A percentile compares a stretch with the other conserved stretches of the same genome.
Evolutionary conservation across 2,329 filamentous ascomycete species (phyloP).

Genomic region (Neofusicoccum ribis): DNA sequence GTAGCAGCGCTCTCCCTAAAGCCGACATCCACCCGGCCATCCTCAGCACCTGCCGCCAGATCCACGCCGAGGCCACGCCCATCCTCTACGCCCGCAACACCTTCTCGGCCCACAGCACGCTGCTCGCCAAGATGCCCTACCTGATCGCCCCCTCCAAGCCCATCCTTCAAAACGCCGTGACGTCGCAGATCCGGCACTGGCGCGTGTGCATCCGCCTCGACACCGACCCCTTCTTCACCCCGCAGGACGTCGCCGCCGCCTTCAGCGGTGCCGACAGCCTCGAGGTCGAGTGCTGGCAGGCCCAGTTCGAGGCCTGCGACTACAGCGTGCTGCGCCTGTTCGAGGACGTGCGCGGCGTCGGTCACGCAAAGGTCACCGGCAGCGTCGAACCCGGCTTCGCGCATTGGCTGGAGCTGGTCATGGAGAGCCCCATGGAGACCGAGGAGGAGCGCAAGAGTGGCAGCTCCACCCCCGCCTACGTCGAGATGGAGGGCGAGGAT

Average conservation of each 20-base stretch:
- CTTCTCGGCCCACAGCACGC: constrained; percentile 51
- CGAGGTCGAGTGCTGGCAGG: constrained; percentile 53
- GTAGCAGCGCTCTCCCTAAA: constrained; percentile 5
- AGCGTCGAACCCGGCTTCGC: constrained; percentile 45
- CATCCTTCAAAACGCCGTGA: constrained; percentile 34
- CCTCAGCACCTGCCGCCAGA: constrained; percentile 43
- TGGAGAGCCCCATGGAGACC: constrained; percentile 41
- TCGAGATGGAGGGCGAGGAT: constrained; percentile 20
- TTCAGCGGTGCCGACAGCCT: constrained; percentile 50
- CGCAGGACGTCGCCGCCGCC: constrained; percentile 39
- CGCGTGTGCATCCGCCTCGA: constrained; percentile 51
- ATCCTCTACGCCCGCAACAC: constrained; percentile 52
- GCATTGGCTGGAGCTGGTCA: constrained; percentile 45
- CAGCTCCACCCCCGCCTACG: constrained; percentile 14
- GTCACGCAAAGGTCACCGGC: constrained; percentile 44
- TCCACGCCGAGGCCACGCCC: constrained; percentile 43
- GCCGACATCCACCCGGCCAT: constrained; percentile 41
- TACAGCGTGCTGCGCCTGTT: constrained; percentile 47
- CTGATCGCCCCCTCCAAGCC: constrained; percentile 39
- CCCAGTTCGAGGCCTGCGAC: constrained; percentile 40
- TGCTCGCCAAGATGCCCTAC: constrained; percentile 48
- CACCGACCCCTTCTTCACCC: constrained; percentile 49
- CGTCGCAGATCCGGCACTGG: constrained; percentile 44
- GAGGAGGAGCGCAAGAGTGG: constrained; percentile 23
- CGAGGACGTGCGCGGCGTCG: constrained; percentile 48